Base-by-base conservation (phyloP, 2,329 filamentous ascomycete genomes). In the Talaromyces verruculosus region DNA sequence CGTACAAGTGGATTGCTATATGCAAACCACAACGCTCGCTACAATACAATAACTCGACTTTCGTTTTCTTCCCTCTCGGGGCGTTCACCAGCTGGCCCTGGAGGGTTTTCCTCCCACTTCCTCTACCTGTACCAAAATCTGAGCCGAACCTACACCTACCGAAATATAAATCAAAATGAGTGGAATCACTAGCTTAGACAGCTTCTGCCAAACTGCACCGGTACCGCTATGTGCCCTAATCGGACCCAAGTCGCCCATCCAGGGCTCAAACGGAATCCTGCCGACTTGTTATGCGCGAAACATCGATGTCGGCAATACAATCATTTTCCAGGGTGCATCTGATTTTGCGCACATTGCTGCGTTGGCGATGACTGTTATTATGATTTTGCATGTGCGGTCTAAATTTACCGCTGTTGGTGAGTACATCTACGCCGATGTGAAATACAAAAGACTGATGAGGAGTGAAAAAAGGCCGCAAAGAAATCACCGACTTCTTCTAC, bases 401-500 rank as follows among this genome's bases (percentile, higher is more conserved):
- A 99, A 99, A 81, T 99, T 99, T 79, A 99, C 95, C 25, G 95
- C 95, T 73, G 95, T 99, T 72, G 94, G 91, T 94, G 85, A 67
- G 90, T 76, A 5, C 15, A 6, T 19, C 47, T 2, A 30, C 6
- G 5, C 15, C 6, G 19, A 13, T 5, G 28, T 17, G 10, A 49
- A 22, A 49, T 47, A 22, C 22, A 5, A 49, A 33, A 45, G 59
- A 47, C 67, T 71, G 25, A 65, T 59, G 58, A 67, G 69, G 65
- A 25, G 19, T 25, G 53, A 65, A 57, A 51, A 66, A 69, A 88
- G 87, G 87, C 68, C 86, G 87, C 71, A 89, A 88, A 78, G 87
- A 89, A 73, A 89, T 89, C 74, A 91, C 92, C 61, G 91, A 90
- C 59, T 98, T 99, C 84, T 99, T 99, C 84, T 98, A 98, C 83